Conservation (phyloP, 768 basidiomycete genomes). For the Rhodotorula graminis region DNA sequence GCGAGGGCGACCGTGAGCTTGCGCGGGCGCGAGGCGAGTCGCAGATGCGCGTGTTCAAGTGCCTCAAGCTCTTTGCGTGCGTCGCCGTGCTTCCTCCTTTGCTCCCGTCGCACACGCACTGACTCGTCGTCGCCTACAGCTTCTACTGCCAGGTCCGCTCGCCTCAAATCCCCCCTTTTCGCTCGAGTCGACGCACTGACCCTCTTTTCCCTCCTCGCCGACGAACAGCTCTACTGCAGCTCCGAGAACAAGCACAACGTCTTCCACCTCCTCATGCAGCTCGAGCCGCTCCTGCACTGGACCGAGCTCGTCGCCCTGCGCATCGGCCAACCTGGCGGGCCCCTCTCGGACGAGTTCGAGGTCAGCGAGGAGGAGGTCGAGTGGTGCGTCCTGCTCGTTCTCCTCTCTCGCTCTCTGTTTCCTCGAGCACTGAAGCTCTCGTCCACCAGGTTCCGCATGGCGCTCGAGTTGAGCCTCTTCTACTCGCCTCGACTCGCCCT, state of each 20-base stretch:
- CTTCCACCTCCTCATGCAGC: conserved; percentile 22
- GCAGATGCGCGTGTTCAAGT: conserved; percentile 25
- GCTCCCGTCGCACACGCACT: background rate
- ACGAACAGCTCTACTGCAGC: conserved; percentile 27
- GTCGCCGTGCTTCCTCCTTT: background rate
- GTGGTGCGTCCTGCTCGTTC: conserved; percentile 1
- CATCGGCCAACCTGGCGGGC: conserved; percentile 18
- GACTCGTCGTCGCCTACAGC: background rate
- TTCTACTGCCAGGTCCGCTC: conserved; percentile 32
- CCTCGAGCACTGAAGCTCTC: too few relatives aligned
- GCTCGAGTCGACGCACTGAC: background rate
- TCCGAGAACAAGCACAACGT: conserved; percentile 34
- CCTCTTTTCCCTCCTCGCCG: background rate
- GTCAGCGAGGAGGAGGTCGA: conserved; percentile 21
- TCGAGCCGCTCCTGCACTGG: conserved; percentile 24
- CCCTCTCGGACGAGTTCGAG: conserved; percentile 15
- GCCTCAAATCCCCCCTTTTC: too few relatives aligned
- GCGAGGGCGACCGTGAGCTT: conserved; percentile 19
- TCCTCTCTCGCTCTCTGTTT: background rate
- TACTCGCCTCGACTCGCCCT: conserved; percentile 4
- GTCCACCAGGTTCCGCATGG: conserved; percentile 21
- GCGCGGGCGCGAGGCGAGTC: conserved; percentile 15
- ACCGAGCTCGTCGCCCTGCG: background rate
- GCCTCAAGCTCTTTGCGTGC: conserved; percentile 28
- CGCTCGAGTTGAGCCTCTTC: conserved; percentile 24